Evolutionary conservation across 139 green algal species (phyloP).

Genomic region (Closterium sp.): DNA sequence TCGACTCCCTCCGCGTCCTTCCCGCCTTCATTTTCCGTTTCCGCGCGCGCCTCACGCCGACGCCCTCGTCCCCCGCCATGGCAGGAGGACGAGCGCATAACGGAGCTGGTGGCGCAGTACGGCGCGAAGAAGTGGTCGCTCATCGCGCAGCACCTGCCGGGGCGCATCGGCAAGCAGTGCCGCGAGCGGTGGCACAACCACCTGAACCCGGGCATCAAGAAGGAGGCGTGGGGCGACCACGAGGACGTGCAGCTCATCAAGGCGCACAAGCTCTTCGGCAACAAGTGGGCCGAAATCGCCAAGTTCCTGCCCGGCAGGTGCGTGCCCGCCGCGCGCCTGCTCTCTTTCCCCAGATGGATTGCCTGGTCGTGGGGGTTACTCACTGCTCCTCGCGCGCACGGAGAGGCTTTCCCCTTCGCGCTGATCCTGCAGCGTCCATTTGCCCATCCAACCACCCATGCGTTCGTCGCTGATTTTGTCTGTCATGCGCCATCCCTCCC

Average conservation of each 20-base stretch:
- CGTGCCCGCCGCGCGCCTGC: constrained; percentile 49
- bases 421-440: neutral
- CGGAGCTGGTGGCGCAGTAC: constrained; percentile 57
- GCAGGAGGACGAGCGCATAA: constrained; percentile 62
- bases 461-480: neutral
- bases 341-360: neutral
- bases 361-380: neutral
- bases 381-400: neutral
- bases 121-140: constrained; percentile 64
- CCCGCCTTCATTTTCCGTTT: neutral
- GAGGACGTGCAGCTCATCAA: constrained; percentile 58
- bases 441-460: neutral
- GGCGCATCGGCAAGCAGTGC: constrained; percentile 72
- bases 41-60: too few species aligned
- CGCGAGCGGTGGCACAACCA: constrained; percentile 78
- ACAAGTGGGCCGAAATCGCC: constrained; percentile 76
- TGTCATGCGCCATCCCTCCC: neutral
- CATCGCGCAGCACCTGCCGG: constrained; percentile 63
- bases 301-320: constrained; percentile 69
- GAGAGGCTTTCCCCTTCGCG: neutral
- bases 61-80: too few species aligned
- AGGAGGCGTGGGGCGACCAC: constrained; percentile 53
- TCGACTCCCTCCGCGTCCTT: neutral
- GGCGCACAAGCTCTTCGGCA: constrained; percentile 57
- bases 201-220: constrained; percentile 67